These are phyloP conservation scores for Penicillium paradoxum DNA, from an alignment of 495 filamentous ascomycete genomes.

Conservation along the genomic window DNA sequence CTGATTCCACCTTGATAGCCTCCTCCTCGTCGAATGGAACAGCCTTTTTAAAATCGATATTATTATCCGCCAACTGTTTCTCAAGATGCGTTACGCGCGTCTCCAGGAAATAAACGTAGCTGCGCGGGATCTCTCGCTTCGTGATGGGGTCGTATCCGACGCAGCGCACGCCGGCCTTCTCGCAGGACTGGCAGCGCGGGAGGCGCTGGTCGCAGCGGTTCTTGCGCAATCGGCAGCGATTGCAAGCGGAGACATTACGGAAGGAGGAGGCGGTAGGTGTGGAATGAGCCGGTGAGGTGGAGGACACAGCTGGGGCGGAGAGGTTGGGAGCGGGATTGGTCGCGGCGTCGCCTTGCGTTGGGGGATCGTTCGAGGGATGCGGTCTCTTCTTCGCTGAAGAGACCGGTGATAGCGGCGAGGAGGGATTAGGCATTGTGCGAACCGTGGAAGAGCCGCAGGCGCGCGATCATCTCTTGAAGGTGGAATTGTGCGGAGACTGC, in stretches of 20 bases:
- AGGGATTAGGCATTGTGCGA: slow-evolving; percentile 37
- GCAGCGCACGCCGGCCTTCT: slow-evolving; percentile 82
- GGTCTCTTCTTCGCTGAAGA: slow-evolving; percentile 42
- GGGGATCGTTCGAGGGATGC: slow-evolving; percentile 27
- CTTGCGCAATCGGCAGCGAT: slow-evolving; percentile 86
- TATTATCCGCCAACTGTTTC: slow-evolving; percentile 62
- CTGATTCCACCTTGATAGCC: slow-evolving; percentile 34
- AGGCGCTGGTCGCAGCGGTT: slow-evolving; percentile 92
- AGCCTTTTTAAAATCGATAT: slow-evolving; percentile 66
- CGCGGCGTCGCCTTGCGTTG: slow-evolving; percentile 18
- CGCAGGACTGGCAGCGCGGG: slow-evolving; percentile 83
- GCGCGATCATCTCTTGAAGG: slow-evolving; percentile 38
- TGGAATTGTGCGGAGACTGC: slow-evolving; percentile 23
- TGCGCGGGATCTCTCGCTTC: slow-evolving; percentile 87
- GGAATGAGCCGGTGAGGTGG: slow-evolving; percentile 17
- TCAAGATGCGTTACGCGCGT: slow-evolving; percentile 80
- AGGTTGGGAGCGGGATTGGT: slow-evolving; percentile 9
- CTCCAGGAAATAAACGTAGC: slow-evolving; percentile 94
- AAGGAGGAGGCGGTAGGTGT: slow-evolving; percentile 53
- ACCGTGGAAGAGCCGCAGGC: slow-evolving; percentile 24
- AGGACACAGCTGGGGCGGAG: slow-evolving; percentile 12
- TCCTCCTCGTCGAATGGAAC: slow-evolving; percentile 69
- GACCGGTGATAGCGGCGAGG: slow-evolving; percentile 32
- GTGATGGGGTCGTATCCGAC: slow-evolving; percentile 96
- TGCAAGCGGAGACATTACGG: slow-evolving; percentile 92